Evolutionary conservation across 2,329 filamentous ascomycete genomes (phyloP).

Genomic region (Clathrospora elynae): DNA sequence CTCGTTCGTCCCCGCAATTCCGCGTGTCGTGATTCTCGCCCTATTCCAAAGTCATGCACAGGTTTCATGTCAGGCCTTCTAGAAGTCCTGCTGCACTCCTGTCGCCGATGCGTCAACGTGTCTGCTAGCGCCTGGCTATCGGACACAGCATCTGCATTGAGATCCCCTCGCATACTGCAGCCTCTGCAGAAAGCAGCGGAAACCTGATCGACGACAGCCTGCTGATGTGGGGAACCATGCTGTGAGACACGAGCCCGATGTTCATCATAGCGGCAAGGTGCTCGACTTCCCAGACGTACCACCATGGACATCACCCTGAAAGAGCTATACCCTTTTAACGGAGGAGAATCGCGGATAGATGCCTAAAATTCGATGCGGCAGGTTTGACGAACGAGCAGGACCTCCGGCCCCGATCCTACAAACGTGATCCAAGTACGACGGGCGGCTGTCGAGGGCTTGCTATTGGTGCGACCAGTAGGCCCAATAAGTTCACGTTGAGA

Average conservation of each 20-base stretch:
- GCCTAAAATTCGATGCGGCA: not conserved
- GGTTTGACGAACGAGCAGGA: not conserved
- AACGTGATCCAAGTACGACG: conserved; percentile 4
- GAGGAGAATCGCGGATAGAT: not conserved
- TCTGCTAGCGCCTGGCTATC: conserved; percentile 29
- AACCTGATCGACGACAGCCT: conserved; percentile 14
- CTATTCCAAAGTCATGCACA: conserved; percentile 22
- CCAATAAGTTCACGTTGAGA: conserved; percentile 1
- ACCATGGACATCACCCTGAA: conserved; percentile 13
- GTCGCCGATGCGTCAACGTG: conserved; percentile 27
- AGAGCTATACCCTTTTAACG: not conserved
- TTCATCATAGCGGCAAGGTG: conserved; percentile 23
- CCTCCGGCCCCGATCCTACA: not conserved
- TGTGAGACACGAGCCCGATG: conserved; percentile 27
- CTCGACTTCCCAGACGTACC: conserved; percentile 16
- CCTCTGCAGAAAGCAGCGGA: conserved; percentile 17
- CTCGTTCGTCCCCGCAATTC: conserved; percentile 28
- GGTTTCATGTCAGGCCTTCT: conserved; percentile 42
- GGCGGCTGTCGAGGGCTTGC: not conserved
- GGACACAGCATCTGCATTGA: conserved; percentile 21
- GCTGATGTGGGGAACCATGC: conserved; percentile 27
- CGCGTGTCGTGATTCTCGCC: conserved; percentile 24
- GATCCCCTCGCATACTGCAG: conserved; percentile 17
- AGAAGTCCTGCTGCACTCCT: conserved; percentile 30
- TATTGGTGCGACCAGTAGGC: not conserved